Conservation (phyloP, 768 basidiomycete species). For the Podaxis sp. region DNA sequence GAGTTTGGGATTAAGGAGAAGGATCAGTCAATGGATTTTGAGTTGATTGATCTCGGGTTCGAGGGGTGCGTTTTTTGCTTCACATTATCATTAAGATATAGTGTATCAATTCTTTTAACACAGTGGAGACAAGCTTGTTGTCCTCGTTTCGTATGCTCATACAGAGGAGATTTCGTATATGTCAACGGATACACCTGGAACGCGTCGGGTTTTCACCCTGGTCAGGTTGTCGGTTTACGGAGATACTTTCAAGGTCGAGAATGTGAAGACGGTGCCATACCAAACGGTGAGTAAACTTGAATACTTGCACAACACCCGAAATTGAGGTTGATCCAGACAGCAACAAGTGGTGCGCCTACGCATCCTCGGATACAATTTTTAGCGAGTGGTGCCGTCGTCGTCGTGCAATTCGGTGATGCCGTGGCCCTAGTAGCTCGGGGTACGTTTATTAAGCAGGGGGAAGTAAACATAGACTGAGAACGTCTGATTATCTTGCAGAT, state of each 20-base stretch:
- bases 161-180: conserved; percentile 25
- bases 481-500: conserved; percentile 32
- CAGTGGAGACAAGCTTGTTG: conserved; percentile 48
- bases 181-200: conserved; percentile 32
- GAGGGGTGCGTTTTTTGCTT: conserved; percentile 39
- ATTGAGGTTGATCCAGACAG: conserved; percentile 38
- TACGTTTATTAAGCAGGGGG: conserved; percentile 17
- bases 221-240: conserved; percentile 40
- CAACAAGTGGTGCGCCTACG: conserved; percentile 62
- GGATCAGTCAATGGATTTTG: conserved; percentile 57
- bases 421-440: conserved; percentile 69
- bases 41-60: conserved; percentile 65
- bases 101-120: conserved; percentile 9
- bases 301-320: not conserved
- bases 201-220: conserved; percentile 65
- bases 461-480: not conserved
- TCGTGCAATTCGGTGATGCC: conserved; percentile 73
- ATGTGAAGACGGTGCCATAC: conserved; percentile 62
- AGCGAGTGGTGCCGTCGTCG: conserved; percentile 51
- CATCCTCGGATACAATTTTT: conserved; percentile 66
- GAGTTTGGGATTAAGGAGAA: conserved; percentile 35
- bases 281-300: conserved; percentile 52
- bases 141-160: conserved; percentile 68
- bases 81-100: not conserved
- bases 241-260: conserved; percentile 40